Conservation (phyloP, 176 grass and related monocot genomes). For the Guadua angustifolia region DNA sequence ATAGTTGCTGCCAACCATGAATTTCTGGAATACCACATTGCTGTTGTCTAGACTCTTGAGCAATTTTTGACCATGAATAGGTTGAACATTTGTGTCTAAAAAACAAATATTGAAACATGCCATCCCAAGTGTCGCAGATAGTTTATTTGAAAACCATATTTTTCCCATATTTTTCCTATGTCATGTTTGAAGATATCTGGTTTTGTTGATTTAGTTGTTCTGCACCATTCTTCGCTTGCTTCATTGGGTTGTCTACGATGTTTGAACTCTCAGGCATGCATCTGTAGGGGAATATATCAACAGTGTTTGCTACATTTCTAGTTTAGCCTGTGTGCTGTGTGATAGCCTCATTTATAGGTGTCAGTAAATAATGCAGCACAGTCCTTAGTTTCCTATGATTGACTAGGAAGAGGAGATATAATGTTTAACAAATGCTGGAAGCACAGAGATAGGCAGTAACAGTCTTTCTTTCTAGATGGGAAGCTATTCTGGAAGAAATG, state of each 20-base stretch:
- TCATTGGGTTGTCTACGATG: neutral
- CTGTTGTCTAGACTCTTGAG: neutral
- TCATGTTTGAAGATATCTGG: conserved; percentile 9
- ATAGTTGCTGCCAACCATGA: neutral
- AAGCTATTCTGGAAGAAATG: neutral
- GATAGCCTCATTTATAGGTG: neutral
- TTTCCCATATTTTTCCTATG: neutral
- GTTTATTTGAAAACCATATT: neutral
- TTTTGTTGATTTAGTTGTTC: neutral
- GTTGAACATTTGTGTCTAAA: neutral
- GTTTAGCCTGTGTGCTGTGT: neutral
- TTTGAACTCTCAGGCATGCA: neutral
- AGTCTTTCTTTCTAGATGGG: neutral
- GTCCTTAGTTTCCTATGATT: neutral
- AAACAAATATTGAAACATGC: neutral
- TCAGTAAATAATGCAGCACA: neutral
- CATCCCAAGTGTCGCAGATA: neutral
- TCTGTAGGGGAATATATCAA: neutral
- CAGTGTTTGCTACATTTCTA: neutral
- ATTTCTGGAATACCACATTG: neutral
- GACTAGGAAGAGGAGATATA: neutral
- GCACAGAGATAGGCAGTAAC: neutral
- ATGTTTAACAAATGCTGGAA: conserved; percentile 17
- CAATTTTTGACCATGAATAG: neutral
- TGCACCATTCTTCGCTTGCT: conserved; percentile 5